These are phyloP conservation scores for Kalmanozyma brasiliensis DNA, from an alignment of 1,284 basidiomycete genomes.

Conservation along the genomic window DNA sequence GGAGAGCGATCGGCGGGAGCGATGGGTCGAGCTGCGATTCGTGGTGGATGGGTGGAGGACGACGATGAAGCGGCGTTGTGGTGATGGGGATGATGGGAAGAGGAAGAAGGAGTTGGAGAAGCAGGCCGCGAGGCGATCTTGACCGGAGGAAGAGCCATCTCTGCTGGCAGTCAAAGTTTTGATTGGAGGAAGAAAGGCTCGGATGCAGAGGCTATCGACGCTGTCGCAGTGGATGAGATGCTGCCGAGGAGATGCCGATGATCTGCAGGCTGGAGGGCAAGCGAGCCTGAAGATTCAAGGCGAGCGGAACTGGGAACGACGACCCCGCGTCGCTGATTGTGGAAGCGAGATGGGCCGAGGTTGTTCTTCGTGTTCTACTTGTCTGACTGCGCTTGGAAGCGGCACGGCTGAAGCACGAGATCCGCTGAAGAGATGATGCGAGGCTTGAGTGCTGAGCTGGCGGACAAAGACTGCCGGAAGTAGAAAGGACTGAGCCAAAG, in stretches of 20 bases:
- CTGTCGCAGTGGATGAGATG: too few species aligned
- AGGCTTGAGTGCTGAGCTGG: too few species aligned
- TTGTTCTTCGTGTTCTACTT: too few species aligned
- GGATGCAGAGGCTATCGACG: neutral
- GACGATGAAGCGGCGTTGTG: slow-evolving; percentile 11
- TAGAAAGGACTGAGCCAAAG: too few species aligned
- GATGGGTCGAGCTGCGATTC: slow-evolving; percentile 37
- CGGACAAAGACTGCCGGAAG: too few species aligned
- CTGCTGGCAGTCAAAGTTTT: slow-evolving; percentile 7
- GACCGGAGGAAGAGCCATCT: slow-evolving; percentile 38
- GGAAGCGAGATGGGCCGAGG: too few species aligned
- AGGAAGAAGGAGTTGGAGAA: slow-evolving; percentile 31
- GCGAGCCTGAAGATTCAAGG: too few species aligned
- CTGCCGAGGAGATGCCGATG: neutral
- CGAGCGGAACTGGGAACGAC: too few species aligned
- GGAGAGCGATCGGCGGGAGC: slow-evolving; percentile 40
- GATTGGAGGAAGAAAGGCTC: neutral
- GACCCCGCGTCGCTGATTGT: too few species aligned
- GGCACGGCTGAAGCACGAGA: too few species aligned
- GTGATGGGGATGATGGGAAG: slow-evolving; percentile 7
- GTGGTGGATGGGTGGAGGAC: slow-evolving; percentile 23
- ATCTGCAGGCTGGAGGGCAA: neutral
- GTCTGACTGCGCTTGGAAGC: too few species aligned
- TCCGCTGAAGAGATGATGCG: too few species aligned
- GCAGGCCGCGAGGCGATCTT: slow-evolving; percentile 40